Base-by-base conservation (phyloP, 768 basidiomycete species). In the Agaricus sinodeliciosus region DNA sequence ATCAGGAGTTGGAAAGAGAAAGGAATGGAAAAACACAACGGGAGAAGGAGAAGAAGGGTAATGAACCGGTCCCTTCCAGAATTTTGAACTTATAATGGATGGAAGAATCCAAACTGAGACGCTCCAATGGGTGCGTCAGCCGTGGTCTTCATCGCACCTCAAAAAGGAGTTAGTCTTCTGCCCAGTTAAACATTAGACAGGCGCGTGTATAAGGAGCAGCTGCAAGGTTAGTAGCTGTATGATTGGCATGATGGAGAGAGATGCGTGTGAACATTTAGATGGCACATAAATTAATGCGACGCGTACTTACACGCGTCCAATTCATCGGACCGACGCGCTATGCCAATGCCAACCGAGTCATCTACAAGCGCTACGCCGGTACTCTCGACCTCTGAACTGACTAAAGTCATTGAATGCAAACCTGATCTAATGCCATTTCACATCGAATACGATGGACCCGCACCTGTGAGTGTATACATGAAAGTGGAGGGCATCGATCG, bases 381-480 rank as follows among this genome's bases (percentile, higher is more conserved):
- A 45, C 46, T 46, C 22, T 50, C 39, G 26, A 51, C 49, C 31
- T 39, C 27, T 25, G 54, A 27, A 18, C 43, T 45, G 18, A 51
- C 28, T 16, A 28, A 27, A 28, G 16, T 35, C 25, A 37, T 18
- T 22, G 52, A 54, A 63, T 81, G 78, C 43, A 71, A 68, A 2
- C 88, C 87, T 0, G 76, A 83, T 62, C 74, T 94, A 27, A 90
- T 94, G 87, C 90, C 90, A 4, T 93, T 94, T 57, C 81, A 85
- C 59, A 82, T 92, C 43, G 67, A 74, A 11, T 81, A 90, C 65
- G 72, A 76, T 9, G 90, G 90, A 0, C 75, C 76, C 16, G 89
- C 90, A 1, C 81, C 84, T 4, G 71, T 92, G 15, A 85, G 84
- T 3, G 84, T 84, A 4, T 93, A 84, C 65, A 82, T 92, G 65